Evolutionary conservation across 2,329 filamentous ascomycete species (phyloP), one percentile per base, ranked within the genome.

Genomic region (Zymoseptoria brevis): DNA sequence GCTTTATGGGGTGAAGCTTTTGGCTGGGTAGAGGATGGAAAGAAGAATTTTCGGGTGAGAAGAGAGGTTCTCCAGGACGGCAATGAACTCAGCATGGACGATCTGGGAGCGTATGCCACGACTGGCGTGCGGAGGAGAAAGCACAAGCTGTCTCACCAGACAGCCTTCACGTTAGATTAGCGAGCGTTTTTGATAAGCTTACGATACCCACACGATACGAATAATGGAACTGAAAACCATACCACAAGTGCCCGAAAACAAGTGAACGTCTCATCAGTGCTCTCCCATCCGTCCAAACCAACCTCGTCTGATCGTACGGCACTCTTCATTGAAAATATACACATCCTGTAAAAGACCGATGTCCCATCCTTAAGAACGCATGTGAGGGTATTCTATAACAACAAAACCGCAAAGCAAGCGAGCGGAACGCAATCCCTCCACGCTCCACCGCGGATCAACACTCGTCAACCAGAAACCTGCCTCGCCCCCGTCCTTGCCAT

Each of bases 1-100:
- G 75, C 77, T 87, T 59, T 86, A 58, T 50, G 70, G 70, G 8
- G 69, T 72, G 3, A 62, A 60, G 58, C 58, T 70, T 35, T 54
- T 45, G 57, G 52, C 45, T 19, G 54, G 57, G 3, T 53, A 22
- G 19, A n/a, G 19, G 26, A 49, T 9, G 50, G 19, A 21, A 50
- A 7, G 4, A n/a, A n/a, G n/a, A n/a, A n/a, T n/a, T n/a, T n/a
- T n/a, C n/a, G n/a, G n/a, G n/a, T n/a, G n/a, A n/a, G n/a, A n/a
- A n/a, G n/a, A n/a, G n/a, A n/a, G n/a, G n/a, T n/a, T n/a, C n/a
- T n/a, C n/a, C n/a, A n/a, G n/a, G n/a, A n/a, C n/a, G n/a, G n/a
- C n/a, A n/a, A n/a, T n/a, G n/a, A n/a, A n/a, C n/a, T n/a, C n/a
- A n/a, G n/a, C n/a, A n/a, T n/a, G n/a, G n/a, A n/a, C n/a, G n/a